Conservation (phyloP, 495 filamentous ascomycete species). For the Penicillium crystallinum region DNA sequence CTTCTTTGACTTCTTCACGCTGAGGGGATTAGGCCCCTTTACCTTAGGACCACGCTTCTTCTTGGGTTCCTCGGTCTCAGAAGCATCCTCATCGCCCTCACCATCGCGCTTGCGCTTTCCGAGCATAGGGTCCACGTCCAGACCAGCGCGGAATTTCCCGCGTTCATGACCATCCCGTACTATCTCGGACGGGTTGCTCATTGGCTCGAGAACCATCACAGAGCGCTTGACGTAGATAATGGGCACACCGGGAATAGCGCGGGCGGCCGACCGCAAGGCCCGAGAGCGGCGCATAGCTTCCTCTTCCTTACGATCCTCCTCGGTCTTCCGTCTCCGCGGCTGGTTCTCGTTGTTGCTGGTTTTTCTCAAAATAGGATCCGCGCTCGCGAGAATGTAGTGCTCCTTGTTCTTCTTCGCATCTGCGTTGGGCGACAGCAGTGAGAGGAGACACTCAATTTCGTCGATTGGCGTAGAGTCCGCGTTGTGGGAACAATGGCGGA, state of each 20-base stretch:
- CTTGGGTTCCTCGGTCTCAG: slow-evolving; percentile 40
- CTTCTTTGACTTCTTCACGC: slow-evolving; percentile 79
- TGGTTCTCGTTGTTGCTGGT: slow-evolving; percentile 16
- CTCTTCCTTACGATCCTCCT: slow-evolving; percentile 30
- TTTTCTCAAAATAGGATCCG: slow-evolving; percentile 32
- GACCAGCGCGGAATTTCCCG: slow-evolving; percentile 67
- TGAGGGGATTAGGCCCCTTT: slow-evolving; percentile 85
- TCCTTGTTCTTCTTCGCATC: slow-evolving; percentile 68
- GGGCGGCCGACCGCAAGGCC: slow-evolving; percentile 29
- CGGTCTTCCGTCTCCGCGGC: slow-evolving; percentile 24
- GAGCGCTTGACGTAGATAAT: slow-evolving; percentile 77
- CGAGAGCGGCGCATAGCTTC: slow-evolving; percentile 31
- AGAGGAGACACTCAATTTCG: slow-evolving; percentile 70
- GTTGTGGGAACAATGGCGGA: slow-evolving; percentile 85
- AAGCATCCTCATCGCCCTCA: slow-evolving; percentile 14
- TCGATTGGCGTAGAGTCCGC: slow-evolving; percentile 70
- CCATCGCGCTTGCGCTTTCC: slow-evolving; percentile 43
- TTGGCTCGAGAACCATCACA: slow-evolving; percentile 88
- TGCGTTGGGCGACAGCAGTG: slow-evolving; percentile 68
- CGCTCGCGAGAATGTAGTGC: slow-evolving; percentile 81
- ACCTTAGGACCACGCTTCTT: slow-evolving; percentile 62
- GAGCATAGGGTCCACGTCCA: slow-evolving; percentile 44
- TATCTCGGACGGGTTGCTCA: slow-evolving; percentile 59
- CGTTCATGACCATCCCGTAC: slow-evolving; percentile 64
- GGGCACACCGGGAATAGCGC: slow-evolving; percentile 64